Evolutionary conservation across 2,329 filamentous ascomycete genomes (phyloP).

Genomic region (Cercospora janseana): DNA sequence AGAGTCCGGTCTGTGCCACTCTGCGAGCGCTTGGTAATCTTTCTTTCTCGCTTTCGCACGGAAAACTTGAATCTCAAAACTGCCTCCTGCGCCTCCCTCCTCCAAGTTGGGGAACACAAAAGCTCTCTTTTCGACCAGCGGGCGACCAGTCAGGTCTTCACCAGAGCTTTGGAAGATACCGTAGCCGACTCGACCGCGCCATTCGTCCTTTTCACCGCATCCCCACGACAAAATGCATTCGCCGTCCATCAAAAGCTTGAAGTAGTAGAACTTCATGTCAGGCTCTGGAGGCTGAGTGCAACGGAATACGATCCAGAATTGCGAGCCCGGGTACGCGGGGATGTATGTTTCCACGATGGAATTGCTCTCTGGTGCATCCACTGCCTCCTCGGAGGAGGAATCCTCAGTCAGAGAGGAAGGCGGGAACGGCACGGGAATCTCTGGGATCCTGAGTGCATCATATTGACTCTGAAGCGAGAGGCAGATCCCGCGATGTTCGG

Average conservation of each 20-base stretch:
- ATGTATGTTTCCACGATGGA: slow-evolving; percentile 18
- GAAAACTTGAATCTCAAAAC: slow-evolving; percentile 45
- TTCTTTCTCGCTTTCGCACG: slow-evolving; percentile 44
- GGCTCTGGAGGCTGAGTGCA: slow-evolving; percentile 25
- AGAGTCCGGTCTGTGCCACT: slow-evolving; percentile 8
- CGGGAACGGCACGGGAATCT: slow-evolving; percentile 36
- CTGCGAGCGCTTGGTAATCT: slow-evolving; percentile 30
- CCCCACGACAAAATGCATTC: slow-evolving; percentile 46
- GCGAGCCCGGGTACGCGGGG: slow-evolving; percentile 23
- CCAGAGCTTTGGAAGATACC: slow-evolving; percentile 41
- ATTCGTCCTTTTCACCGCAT: slow-evolving; percentile 43
- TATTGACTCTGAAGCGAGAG: slow-evolving; percentile 45
- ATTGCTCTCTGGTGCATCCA: neutral
- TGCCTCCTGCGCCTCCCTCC: slow-evolving; percentile 25
- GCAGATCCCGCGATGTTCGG: slow-evolving; percentile 40
- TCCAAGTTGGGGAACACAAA: slow-evolving; percentile 40
- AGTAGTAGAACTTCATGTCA: slow-evolving; percentile 40
- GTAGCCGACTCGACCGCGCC: slow-evolving; percentile 48
- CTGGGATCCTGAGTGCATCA: slow-evolving; percentile 42
- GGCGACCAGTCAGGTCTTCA: slow-evolving; percentile 33
- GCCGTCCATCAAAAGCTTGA: slow-evolving; percentile 48
- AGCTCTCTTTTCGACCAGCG: slow-evolving; percentile 42
- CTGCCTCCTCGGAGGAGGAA: neutral
- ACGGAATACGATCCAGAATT: slow-evolving; percentile 47
- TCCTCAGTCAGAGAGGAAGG: slow-evolving; percentile 26